Conservation (phyloP, 352 stramenopile genomes). For the Globisporangium yorkense region DNA sequence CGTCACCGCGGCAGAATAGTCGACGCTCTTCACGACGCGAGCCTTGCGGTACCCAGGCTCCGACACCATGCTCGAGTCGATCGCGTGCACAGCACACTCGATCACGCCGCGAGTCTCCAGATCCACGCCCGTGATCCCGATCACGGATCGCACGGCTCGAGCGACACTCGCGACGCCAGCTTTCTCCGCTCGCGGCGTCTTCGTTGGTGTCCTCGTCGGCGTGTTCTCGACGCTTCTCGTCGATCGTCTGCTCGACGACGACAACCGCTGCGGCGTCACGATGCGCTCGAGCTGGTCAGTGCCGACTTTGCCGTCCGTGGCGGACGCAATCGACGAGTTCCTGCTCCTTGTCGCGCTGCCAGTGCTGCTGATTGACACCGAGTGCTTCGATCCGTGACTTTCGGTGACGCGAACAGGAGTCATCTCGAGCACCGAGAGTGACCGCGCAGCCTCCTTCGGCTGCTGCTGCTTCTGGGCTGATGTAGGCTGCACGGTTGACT, state of each 20-base stretch:
- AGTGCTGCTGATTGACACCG: conserved; percentile 3
- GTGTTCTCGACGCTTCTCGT: conserved; percentile 7
- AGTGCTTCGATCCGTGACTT: conserved; percentile 2
- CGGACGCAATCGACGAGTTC: not conserved
- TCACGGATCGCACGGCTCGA: conserved; percentile 38
- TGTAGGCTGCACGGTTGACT: not conserved
- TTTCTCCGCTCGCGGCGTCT: conserved; percentile 8
- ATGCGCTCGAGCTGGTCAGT: conserved; percentile 10
- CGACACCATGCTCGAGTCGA: conserved; percentile 55
- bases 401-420: conserved; percentile 12
- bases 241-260: conserved; percentile 10
- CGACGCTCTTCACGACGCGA: conserved; percentile 72
- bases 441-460: not conserved
- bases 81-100: conserved; percentile 71
- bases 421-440: conserved; percentile 13
- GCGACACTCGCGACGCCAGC: not conserved
- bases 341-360: not conserved
- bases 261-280: conserved; percentile 4
- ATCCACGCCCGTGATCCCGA: conserved; percentile 73
- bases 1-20: conserved; percentile 65
- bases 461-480: not conserved
- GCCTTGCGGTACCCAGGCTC: conserved; percentile 49
- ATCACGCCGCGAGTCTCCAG: conserved; percentile 47
- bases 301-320: conserved; percentile 2
- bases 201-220: conserved; percentile 5